These are phyloP conservation scores for Diaporthe destruens DNA, from an alignment of 2,329 filamentous ascomycete genomes.

Conservation along the genomic window DNA sequence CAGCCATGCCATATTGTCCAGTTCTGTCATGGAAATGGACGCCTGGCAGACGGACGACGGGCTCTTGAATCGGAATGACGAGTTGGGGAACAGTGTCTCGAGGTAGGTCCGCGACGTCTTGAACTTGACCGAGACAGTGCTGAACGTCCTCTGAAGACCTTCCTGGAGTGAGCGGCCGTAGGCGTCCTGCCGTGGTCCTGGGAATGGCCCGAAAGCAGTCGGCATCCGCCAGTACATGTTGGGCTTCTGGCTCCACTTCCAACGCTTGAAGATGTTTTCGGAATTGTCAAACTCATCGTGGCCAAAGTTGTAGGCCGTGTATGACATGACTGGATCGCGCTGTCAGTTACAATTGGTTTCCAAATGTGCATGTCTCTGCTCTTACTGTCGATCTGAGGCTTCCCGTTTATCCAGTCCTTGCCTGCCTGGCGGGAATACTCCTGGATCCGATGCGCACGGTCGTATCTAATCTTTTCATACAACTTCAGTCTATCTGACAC, in stretches of 20 bases:
- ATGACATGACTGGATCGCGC: slow-evolving; percentile 53
- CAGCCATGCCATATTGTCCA: slow-evolving; percentile 52
- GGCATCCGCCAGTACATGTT: slow-evolving; percentile 59
- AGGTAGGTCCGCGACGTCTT: slow-evolving; percentile 63
- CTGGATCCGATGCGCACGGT: slow-evolving; percentile 70
- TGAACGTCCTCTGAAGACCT: slow-evolving; percentile 50
- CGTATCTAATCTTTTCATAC: slow-evolving; percentile 69
- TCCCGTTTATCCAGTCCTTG: slow-evolving; percentile 56
- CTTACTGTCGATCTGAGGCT: slow-evolving; percentile 57
- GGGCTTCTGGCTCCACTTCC: slow-evolving; percentile 56
- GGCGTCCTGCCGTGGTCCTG: slow-evolving; percentile 57
- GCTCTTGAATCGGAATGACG: slow-evolving; percentile 55
- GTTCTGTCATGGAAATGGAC: slow-evolving; percentile 53
- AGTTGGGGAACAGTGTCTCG: slow-evolving; percentile 60
- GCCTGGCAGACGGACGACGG: slow-evolving; percentile 59
- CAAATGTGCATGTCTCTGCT: not conserved
- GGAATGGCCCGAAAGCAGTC: slow-evolving; percentile 60
- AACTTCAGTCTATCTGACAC: slow-evolving; percentile 68
- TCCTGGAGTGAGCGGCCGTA: slow-evolving; percentile 43
- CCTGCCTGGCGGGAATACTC: slow-evolving; percentile 67
- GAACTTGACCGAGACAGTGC: slow-evolving; percentile 62
- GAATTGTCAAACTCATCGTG: slow-evolving; percentile 71
- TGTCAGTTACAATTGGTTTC: slow-evolving; percentile 24
- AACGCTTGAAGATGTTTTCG: slow-evolving; percentile 61
- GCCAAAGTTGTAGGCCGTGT: slow-evolving; percentile 65